phyloP scores from a whole-genome alignment of 257 asterid species.

The Salvia miltiorrhiza region DNA sequence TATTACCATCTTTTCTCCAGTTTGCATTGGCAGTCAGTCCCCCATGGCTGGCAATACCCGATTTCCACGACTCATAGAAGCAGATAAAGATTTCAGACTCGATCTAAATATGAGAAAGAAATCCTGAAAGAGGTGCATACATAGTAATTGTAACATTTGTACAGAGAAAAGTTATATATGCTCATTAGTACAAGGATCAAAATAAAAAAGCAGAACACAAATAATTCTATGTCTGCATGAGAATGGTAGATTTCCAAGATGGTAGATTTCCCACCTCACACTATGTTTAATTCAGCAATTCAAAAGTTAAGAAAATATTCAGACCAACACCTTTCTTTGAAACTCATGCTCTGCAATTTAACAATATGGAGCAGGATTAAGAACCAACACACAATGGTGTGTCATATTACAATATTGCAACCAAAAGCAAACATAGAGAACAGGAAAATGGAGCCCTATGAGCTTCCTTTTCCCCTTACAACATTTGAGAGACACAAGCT shows the following conservation, averaged over 20 bases:
- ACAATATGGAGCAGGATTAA: neutral
- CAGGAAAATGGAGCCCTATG: neutral
- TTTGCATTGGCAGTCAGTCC: conserved; percentile 15
- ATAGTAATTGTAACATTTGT: conserved; percentile 20
- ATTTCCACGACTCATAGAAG: conserved; percentile 28
- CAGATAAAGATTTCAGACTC: conserved; percentile 25
- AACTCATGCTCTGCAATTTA: neutral
- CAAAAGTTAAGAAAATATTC: neutral
- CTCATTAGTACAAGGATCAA: neutral
- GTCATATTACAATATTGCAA: neutral
- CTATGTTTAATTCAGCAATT: neutral
- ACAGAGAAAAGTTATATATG: conserved; percentile 6
- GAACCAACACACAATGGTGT: neutral
- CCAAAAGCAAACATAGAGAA: neutral
- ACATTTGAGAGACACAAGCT: neutral
- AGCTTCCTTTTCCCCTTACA: neutral
- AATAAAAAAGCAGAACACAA: neutral
- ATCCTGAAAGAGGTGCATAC: conserved; percentile 33
- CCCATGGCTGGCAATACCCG: conserved; percentile 24
- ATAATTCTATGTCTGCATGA: neutral
- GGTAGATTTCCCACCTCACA: too few relatives aligned
- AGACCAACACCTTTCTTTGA: neutral
- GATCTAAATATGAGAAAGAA: conserved; percentile 24
- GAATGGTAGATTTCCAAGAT: too few relatives aligned
- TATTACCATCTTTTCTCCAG: conserved; percentile 21